Evolutionary conservation across 139 green algal species (phyloP).

Genomic region (Chlorella ohadii): DNA sequence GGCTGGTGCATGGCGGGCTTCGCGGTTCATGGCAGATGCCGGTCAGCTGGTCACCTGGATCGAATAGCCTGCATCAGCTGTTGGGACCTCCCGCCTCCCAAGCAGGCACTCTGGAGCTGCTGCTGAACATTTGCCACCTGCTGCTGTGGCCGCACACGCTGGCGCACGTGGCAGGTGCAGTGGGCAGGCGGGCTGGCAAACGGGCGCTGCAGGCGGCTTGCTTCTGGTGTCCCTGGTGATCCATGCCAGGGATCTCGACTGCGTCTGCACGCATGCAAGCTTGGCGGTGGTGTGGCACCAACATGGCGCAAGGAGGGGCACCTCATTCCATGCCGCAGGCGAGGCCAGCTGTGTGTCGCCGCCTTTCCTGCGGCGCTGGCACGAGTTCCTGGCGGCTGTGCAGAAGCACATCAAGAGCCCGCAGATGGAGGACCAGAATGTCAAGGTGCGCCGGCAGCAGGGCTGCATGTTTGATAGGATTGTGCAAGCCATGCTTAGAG

Average conservation of each 20-base stretch:
- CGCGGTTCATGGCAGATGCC: too few species aligned
- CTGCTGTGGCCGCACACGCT: conserved; percentile 39
- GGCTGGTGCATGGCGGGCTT: too few species aligned
- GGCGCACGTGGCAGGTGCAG: background rate
- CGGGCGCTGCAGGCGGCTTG: too few species aligned
- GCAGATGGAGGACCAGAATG: conserved; percentile 17
- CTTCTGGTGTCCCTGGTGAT: background rate
- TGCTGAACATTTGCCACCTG: conserved; percentile 35
- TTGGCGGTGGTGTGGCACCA: too few species aligned
- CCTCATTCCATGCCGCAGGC: background rate
- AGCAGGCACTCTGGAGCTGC: conserved; percentile 15
- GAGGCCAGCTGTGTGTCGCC: background rate
- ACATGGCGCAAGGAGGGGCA: too few species aligned
- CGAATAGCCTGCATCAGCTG: too few species aligned
- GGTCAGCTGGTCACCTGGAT: too few species aligned
- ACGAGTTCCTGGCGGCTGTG: background rate
- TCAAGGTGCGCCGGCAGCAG: conserved; percentile 18
- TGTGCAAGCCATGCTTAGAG: too few species aligned
- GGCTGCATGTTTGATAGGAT: too few species aligned
- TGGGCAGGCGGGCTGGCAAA: too few species aligned
- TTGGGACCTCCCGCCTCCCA: too few species aligned
- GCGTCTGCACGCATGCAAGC: background rate
- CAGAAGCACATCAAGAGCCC: conserved; percentile 21
- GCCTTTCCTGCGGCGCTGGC: conserved; percentile 11
- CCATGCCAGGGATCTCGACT: background rate